Base-by-base conservation (phyloP, 192 early-diverging fungal species). In the Backusella tarrabulga region DNA sequence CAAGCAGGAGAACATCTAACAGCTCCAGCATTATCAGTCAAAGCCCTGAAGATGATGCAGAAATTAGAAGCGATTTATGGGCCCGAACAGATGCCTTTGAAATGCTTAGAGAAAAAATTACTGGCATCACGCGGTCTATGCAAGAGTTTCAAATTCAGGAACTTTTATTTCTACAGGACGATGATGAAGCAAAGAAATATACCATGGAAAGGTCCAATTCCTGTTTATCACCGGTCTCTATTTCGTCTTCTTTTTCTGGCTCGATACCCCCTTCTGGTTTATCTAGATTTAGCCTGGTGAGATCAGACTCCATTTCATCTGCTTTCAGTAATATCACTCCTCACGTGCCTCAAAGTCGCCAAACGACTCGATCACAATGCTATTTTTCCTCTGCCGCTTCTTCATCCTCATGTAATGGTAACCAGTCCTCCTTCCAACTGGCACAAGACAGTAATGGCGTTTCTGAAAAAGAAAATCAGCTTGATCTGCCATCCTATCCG, bases 121-220 rank as follows among this genome's bases (percentile, higher is more conserved):
- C 74, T 29, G 74, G 66, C 3, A 75, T 75, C 66, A 75, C 74
- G 36, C 60, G 74, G 34, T 67, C 56, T 15, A 75, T 75, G 74
- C 74, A 75, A 42, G 74, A 63, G 32, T 75, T 75, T 68, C 74
- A 75, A 68, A 66, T 75, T 14, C 60, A 75, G 38, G 74, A 75
- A 40, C 56, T 75, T 12, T 44, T 63, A 63, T 11, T 14, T 26
- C 12, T 75, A 7, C 17, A 75, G 4, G 56, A 29, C 6, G 41
- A 63, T 66, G 74, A 75, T 32, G 8, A 19, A 3, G 40, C 35
- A 34, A 72, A 72, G 42, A 50, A 72, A 41, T 44, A 36, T 32
- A 11, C 14, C 11, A 50, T 40, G 19, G 40, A 29, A 32, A 67
- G 35, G 9, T 17, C 63, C 3, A 32, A 38, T 40, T 63, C 42